phyloP scores from a whole-genome alignment of 2,329 filamentous ascomycete genomes.

The Dactylellina sp. region DNA sequence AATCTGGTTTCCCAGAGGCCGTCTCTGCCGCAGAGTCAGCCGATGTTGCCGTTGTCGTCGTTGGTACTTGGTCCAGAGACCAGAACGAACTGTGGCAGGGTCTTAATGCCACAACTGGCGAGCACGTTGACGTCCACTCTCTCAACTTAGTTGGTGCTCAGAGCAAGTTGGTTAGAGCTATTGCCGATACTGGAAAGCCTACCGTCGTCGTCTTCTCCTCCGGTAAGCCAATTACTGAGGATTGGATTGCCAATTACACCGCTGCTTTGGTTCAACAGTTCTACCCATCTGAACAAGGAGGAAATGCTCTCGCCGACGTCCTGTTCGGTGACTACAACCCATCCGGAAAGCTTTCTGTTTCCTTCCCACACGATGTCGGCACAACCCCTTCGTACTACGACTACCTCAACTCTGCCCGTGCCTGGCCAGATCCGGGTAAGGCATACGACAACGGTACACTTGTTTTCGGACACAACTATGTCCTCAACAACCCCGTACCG shows the following conservation, averaged over 20 bases:
- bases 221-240: slow-evolving; percentile 78
- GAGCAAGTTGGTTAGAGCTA: slow-evolving; percentile 73
- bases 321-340: slow-evolving; percentile 75
- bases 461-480: slow-evolving; percentile 74
- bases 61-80: slow-evolving; percentile 81
- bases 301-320: slow-evolving; percentile 74
- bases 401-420: slow-evolving; percentile 75
- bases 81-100: slow-evolving; percentile 77
- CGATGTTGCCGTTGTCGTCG: slow-evolving; percentile 78
- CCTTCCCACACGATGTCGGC: slow-evolving; percentile 75
- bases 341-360: slow-evolving; percentile 74
- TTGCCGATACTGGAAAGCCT: slow-evolving; percentile 75
- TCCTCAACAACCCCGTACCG: slow-evolving; percentile 71
- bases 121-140: slow-evolving; percentile 75
- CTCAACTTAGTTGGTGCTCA: slow-evolving; percentile 78
- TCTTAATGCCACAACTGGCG: slow-evolving; percentile 79
- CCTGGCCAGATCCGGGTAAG: slow-evolving; percentile 67
- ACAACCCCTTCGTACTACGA: slow-evolving; percentile 78
- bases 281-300: slow-evolving; percentile 77
- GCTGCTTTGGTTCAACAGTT: slow-evolving; percentile 78
- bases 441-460: slow-evolving; percentile 71
- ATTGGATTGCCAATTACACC: slow-evolving; percentile 76
- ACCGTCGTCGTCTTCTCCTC: slow-evolving; percentile 76
- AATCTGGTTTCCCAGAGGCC: slow-evolving; percentile 76
- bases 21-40: slow-evolving; percentile 74